Evolutionary conservation across 805 yeast genomes (phyloP), one percentile per base, ranked within the genome.

Genomic region (Pichia paraexigua): DNA sequence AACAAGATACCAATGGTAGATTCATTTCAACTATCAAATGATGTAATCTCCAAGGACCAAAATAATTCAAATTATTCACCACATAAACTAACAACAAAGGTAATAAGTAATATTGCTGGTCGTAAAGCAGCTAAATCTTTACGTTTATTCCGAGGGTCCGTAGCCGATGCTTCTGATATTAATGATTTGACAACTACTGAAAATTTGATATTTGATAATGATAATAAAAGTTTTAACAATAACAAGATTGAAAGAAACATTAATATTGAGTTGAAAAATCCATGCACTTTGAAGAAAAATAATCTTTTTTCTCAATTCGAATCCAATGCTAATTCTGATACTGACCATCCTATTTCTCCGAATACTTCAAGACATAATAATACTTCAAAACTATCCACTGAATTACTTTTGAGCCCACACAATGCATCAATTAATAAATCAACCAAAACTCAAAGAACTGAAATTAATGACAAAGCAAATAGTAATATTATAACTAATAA

Each of bases 101-200:
- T 44, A 11, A 27, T 43, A 12, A 46, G 52, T 17, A 55, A 57
- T 24, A 41, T 57, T 37, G 71, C 78, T 2, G 78, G 58, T 18
- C 48, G 75, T 46, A 75, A 66, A 5, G 79, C 78, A 1, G 74
- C 71, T 48, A 66, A 66, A 55, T 73, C 83, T 1, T 63, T 81
- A 24, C 66, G 84, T 43, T 63, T 82, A 15, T 82, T 82, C 59
- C 69, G 79, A 39, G 51, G 52, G 41, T 52, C 52, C 20, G 10
- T 49, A 9, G 44, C 48, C 27, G 52, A 48, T 9, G 37, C 12
- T 3, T 25, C 43, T 37, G 37, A 17, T 24, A 10, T 12, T 6
- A 21, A 17, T 27, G 18, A n/a, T 2, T 5, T 30, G 18, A 7
- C 41, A 30, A 18, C n/a, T 25, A 15, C 40, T 30, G 30, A 12